phyloP scores from a whole-genome alignment of 306 rosid species.

The Cucurbita pepo region DNA sequence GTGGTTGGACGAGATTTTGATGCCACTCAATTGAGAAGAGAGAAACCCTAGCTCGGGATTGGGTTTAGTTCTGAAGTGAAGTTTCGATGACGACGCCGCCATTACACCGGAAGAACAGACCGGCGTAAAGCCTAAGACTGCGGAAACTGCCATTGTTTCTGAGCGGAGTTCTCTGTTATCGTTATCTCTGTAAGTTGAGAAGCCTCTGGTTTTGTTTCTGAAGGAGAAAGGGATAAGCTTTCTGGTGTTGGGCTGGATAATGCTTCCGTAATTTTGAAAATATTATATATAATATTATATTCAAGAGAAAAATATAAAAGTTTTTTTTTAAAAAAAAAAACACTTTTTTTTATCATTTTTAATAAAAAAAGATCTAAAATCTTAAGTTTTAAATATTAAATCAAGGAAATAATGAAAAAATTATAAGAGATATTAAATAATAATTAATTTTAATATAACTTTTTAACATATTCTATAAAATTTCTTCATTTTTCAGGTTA shows the following conservation, averaged over 20 bases:
- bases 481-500: too few relatives aligned
- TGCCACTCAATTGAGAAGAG: constrained; percentile 52
- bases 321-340: too few relatives aligned
- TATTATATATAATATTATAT: too few relatives aligned
- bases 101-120: background rate
- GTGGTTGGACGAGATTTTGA: constrained; percentile 33
- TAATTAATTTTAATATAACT: too few relatives aligned
- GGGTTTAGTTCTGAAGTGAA: constrained; percentile 3
- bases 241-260: background rate
- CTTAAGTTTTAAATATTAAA: too few relatives aligned
- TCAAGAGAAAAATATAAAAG: too few relatives aligned
- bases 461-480: too few relatives aligned
- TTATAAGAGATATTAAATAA: too few relatives aligned
- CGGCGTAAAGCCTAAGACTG: constrained; percentile 12
- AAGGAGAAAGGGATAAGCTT: background rate
- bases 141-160: constrained; percentile 31
- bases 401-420: too few relatives aligned
- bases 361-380: too few relatives aligned
- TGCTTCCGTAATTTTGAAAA: too few relatives aligned
- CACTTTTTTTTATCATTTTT: too few relatives aligned
- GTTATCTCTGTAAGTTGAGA: background rate
- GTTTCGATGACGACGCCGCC: background rate
- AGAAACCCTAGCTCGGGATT: constrained; percentile 42
- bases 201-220: background rate
- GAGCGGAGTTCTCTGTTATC: background rate